Base-by-base conservation (phyloP, 495 filamentous ascomycete genomes). In the Amniculicola lignicola region DNA sequence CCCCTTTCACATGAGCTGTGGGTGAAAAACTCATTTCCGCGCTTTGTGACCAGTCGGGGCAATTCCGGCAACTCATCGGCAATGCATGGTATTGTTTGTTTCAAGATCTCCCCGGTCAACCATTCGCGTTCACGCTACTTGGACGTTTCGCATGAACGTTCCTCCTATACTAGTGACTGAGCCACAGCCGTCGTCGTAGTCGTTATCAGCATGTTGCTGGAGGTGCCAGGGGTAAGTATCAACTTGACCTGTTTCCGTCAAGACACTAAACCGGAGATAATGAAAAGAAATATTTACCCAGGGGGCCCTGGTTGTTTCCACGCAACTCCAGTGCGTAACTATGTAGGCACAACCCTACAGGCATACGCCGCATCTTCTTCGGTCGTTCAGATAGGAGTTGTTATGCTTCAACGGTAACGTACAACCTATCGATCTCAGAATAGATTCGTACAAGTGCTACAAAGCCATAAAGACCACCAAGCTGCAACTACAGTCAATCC, bases 171-270 rank as follows among this genome's bases (percentile, higher is more conserved):
- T 36, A n/a, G 27, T 5, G 12, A 35, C 29, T 36, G 16, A 48
- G 45, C 45, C 45, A 48, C 45, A 48, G 16, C 16, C 21, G 45
- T 48, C 12, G 29, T 36, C n/a, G n/a, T 18, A 11, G 25, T 18
- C 25, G 27, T 5, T 4, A 27, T 16, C 45, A 23, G 25, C 29
- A 16, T 14, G 11, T 18, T 36, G 16, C 45, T 15, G 6, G 45
- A 35, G 29, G 29, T 7, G 29, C n/a, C n/a, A 35, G 29, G 29
- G 29, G n/a, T 35, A 35, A 7, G 29, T 7, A n/a, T n/a, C n/a
- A 35, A 35, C 29, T 35, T 35, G 24, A 45, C 24, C 10, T 28
- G 21, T 16, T 27, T 25, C 12, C 41, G 21, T 45, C 41, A 45
- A 45, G 24, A n/a, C 22, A 45, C 22, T 5, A 5, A 15, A 4